phyloP scores from a whole-genome alignment of 163 green algal genomes.

The Chlorella variabilis region DNA sequence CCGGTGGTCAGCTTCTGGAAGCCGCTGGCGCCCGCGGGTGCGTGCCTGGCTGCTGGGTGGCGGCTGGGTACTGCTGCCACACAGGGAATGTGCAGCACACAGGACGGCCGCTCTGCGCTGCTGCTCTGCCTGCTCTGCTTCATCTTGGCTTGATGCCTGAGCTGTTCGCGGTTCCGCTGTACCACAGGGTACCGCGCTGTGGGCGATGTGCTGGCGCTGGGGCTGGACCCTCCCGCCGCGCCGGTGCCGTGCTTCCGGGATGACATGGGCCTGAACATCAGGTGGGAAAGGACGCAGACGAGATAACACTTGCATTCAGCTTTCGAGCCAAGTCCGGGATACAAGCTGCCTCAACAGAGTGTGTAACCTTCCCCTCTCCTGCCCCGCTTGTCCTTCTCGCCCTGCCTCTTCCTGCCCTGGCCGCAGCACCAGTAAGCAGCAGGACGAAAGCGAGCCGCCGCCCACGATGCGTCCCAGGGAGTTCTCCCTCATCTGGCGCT shows the following conservation, averaged over 20 bases:
- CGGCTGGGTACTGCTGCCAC: not conserved
- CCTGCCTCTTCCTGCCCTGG: not conserved
- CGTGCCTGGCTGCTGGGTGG: too few relatives aligned
- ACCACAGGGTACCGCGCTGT: slow-evolving; percentile 58
- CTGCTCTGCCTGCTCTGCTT: not conserved
- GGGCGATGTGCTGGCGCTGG: slow-evolving; percentile 62
- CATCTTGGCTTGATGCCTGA: not conserved
- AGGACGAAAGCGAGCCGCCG: slow-evolving; percentile 13
- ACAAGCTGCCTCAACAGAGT: too few relatives aligned
- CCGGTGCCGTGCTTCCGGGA: slow-evolving; percentile 58
- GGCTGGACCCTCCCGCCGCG: slow-evolving; percentile 49
- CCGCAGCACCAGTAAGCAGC: not conserved
- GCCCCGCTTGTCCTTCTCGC: too few relatives aligned
- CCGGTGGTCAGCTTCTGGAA: slow-evolving; percentile 61
- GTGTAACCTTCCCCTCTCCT: too few relatives aligned
- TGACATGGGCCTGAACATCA: slow-evolving; percentile 33
- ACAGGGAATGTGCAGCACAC: not conserved
- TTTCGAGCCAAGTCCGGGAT: too few relatives aligned
- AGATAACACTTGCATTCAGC: too few relatives aligned
- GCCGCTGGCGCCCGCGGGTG: slow-evolving; percentile 44
- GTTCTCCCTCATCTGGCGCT: slow-evolving; percentile 77
- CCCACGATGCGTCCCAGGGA: slow-evolving; percentile 43
- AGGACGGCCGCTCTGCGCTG: too few relatives aligned
- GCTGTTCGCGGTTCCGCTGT: not conserved
- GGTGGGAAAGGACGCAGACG: not conserved